Evolutionary conservation across 2,329 filamentous ascomycete genomes (phyloP).

Genomic region (Ophiostoma sp.): DNA sequence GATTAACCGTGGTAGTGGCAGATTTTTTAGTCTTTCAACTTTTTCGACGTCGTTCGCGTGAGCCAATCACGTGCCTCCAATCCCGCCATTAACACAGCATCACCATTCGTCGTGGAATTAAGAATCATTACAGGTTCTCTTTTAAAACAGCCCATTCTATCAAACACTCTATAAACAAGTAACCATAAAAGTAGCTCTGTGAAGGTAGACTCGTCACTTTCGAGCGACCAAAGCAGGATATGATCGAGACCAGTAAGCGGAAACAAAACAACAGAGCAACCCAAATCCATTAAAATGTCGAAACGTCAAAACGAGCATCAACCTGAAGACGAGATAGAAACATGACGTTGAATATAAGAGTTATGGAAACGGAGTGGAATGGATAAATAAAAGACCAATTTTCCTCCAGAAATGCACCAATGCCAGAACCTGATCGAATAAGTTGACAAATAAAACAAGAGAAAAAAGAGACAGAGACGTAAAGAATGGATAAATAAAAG

Average conservation of each 20-base stretch:
- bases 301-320: neutral
- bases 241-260: neutral
- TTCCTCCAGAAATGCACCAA: conserved; percentile 13
- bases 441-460: neutral
- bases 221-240: neutral
- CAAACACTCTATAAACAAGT: neutral
- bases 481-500: conserved; percentile 1
- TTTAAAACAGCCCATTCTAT: neutral
- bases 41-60: conserved; percentile 2
- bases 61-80: conserved; percentile 22
- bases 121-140: neutral
- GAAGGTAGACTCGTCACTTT: neutral
- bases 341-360: neutral
- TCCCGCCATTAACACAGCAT: conserved; percentile 8
- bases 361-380: conserved; percentile 13
- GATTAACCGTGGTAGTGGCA: neutral
- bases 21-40: conserved; percentile 19
- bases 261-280: neutral
- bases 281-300: neutral
- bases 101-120: neutral
- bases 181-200: neutral
- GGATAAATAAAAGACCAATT: conserved; percentile 6
- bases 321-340: neutral
- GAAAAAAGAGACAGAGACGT: neutral
- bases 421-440: neutral